A percentile compares a stretch with the other conserved stretches of the same genome.
Evolutionary conservation across 1,284 basidiomycete species (phyloP).

Genomic region (Irpex rosettiformis): DNA sequence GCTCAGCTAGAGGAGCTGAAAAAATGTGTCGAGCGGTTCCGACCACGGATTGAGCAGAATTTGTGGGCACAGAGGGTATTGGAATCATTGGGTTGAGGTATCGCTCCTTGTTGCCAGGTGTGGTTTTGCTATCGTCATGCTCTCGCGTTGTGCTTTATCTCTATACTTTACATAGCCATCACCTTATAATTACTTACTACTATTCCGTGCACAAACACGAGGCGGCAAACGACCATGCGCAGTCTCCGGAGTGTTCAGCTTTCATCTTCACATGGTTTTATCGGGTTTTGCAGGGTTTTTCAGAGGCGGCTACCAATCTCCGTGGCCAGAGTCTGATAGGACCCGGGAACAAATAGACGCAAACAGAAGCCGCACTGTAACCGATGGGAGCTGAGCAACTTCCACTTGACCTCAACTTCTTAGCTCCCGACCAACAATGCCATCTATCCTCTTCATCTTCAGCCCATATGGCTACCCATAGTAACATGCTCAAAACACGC

Average conservation of each 20-base stretch:
- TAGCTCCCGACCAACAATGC: neutral
- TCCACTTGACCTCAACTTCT: neutral
- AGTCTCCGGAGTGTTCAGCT: no score
- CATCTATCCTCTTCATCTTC: neutral
- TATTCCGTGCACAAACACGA: no score
- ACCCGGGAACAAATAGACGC: neutral
- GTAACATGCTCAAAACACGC: neutral
- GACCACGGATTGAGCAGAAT: slow-evolving; percentile 68
- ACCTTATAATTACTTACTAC: neutral
- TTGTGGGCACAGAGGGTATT: slow-evolving; percentile 73
- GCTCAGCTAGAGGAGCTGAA: slow-evolving; percentile 66
- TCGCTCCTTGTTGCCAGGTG: neutral
- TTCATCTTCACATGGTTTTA: neutral
- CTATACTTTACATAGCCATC: neutral
- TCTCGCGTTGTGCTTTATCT: neutral
- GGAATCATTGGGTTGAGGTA: slow-evolving; percentile 18
- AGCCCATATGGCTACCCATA: neutral
- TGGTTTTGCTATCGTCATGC: neutral
- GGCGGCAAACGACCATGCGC: neutral
- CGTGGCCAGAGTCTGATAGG: neutral
- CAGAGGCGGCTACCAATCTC: neutral
- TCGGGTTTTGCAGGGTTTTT: no score
- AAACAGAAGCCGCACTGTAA: neutral
- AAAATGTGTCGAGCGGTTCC: slow-evolving; percentile 64
- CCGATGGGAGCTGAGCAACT: neutral